Evolutionary conservation across 495 filamentous ascomycete species (phyloP), one percentile per base, ranked within the genome.

Genomic region (Aspergillus kassunensis): DNA sequence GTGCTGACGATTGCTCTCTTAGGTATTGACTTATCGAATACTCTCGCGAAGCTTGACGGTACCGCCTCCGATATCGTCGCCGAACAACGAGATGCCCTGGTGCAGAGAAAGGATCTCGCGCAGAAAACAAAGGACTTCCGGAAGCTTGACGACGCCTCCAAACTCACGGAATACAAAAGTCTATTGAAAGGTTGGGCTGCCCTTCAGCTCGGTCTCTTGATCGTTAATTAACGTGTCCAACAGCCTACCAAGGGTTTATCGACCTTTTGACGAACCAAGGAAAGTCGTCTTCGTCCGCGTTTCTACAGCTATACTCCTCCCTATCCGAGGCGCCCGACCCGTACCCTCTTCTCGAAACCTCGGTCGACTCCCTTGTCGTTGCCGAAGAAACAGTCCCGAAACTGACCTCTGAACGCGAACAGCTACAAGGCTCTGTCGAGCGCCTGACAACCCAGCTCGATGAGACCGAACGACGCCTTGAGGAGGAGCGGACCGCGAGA

Each of bases 51-150:
- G 57, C 83, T 99, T 44, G 93, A 99, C 68, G 83, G 85, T 55
- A 89, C 89, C 10, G 91, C 93, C 6, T 90, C 90, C 3, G 95
- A 99, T 59, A 90, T 99, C 41, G 89, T 97, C 35, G 74, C 86
- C 34, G 87, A 90, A 61, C 93, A 99, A 63, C 82, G 90, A 56
- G 95, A 97, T 68, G 84, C 91, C 16, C 84, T 96, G 9, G 84
- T 96, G 12, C 91, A 97, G 64, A 82, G 93, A 40, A 99, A 99
- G 62, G 93, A 99, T 46, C 79, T 99, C 15, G 93, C 93, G 13
- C 91, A 96, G 68, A 97, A 96, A 74, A 99, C 93, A 3, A 99
- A 97, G 64, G 93, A 97, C 65, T 99, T 96, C 59, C 75, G 90
- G 55, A 99, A 97, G 67, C 79, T 96, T 3, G 93, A 97, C 49